Conservation (phyloP, 139 green algal species). For the Micromonas pusilla region DNA sequence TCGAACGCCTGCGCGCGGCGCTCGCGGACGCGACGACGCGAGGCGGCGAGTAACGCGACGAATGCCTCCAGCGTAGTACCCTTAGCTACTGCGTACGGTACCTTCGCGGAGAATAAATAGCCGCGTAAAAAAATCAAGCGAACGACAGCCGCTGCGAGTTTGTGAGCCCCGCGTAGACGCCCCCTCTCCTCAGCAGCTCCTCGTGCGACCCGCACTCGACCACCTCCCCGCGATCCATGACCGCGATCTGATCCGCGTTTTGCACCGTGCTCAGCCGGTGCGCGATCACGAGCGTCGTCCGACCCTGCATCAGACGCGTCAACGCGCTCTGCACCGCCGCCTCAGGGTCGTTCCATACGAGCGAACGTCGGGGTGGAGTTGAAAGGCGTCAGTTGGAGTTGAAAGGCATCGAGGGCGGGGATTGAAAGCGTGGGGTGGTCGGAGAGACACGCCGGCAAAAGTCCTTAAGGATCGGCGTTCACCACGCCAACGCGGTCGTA, state of each 20-base stretch:
- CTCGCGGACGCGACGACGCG: neutral
- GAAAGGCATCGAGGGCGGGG: no score
- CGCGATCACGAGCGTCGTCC: constrained; percentile 29
- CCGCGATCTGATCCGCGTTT: constrained; percentile 52
- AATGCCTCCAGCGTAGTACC: neutral
- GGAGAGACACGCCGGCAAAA: no score
- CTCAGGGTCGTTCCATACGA: no score
- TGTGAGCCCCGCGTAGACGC: constrained; percentile 7
- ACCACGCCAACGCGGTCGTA: no score
- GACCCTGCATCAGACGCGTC: constrained; percentile 40
- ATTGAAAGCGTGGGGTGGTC: no score
- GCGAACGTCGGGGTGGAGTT: no score
- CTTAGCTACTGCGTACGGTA: neutral
- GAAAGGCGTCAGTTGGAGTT: no score
- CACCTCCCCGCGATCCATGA: constrained; percentile 43
- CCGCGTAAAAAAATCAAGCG: no score
- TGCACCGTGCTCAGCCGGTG: constrained; percentile 44
- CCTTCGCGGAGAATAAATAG: no score
- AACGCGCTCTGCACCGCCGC: constrained; percentile 33
- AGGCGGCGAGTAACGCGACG: neutral
- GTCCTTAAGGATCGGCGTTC: no score
- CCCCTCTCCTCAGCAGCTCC: constrained; percentile 1
- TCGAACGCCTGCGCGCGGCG: neutral
- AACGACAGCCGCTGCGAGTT: constrained; percentile 1
- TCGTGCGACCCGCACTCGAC: constrained; percentile 27